These are phyloP conservation scores for Pseudonitzschia multiseries DNA, from an alignment of 108 stramenopile species.

Conservation along the genomic window DNA sequence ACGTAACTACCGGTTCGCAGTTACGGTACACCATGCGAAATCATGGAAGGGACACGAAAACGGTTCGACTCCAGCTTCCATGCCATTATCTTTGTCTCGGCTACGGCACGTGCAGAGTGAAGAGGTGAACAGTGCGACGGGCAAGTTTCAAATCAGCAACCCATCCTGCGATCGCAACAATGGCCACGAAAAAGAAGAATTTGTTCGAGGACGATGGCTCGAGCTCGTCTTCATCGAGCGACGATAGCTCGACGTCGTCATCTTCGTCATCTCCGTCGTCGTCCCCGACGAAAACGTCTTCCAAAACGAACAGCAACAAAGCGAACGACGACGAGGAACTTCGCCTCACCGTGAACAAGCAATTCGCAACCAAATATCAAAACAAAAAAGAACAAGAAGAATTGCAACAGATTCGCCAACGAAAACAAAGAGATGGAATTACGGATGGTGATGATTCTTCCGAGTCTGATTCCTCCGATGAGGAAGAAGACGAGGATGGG, in stretches of 20 bases:
- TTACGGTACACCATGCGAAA: slow-evolving; percentile 1
- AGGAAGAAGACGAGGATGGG: slow-evolving; percentile 51
- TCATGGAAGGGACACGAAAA: no score
- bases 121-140: no score
- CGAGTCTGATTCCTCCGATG: slow-evolving; percentile 25
- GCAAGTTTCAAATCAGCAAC: background rate
- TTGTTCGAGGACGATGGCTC: slow-evolving; percentile 31
- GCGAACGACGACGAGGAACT: background rate
- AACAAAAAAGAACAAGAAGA: slow-evolving; percentile 73
- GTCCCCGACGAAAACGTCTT: background rate
- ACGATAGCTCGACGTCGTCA: slow-evolving; percentile 9
- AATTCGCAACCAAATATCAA: slow-evolving; percentile 72
- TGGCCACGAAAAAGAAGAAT: slow-evolving; percentile 24
- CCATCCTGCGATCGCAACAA: background rate
- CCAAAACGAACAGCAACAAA: background rate
- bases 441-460: slow-evolving; percentile 31
- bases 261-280: slow-evolving; percentile 21
- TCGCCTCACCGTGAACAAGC: slow-evolving; percentile 57
- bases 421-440: slow-evolving; percentile 32
- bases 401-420: slow-evolving; percentile 55
- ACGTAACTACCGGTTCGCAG: background rate
- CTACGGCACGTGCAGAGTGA: no score
- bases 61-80: no score
- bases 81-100: no score
- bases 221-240: background rate